Percentiles rank a stretch among this genome's conserved stretches.
phyloP scores from a whole-genome alignment of 1,284 basidiomycete species.

The Ceratobasidium sp. region DNA sequence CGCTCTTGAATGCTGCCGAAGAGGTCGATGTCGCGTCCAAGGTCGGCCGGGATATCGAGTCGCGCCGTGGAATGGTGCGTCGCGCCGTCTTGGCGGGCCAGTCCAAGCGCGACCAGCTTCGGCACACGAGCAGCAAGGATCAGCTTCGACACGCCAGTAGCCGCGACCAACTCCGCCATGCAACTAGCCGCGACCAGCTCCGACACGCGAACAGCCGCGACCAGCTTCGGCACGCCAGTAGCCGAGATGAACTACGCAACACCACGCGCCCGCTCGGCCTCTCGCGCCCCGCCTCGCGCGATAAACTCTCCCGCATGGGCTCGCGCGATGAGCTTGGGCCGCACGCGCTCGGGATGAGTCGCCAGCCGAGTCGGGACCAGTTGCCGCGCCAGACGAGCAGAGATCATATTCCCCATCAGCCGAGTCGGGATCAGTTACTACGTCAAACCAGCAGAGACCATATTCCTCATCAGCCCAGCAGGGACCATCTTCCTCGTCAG shows the following conservation, averaged over 20 bases:
- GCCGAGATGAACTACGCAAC: conserved; percentile 20
- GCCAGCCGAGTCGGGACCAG: neutral
- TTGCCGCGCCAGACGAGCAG: neutral
- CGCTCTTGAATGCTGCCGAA: conserved; percentile 63
- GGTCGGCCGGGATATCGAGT: conserved; percentile 76
- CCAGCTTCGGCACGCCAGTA: conserved; percentile 9
- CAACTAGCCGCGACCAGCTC: conserved; percentile 19
- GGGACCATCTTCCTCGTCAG: conserved; percentile 20
- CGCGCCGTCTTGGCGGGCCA: conserved; percentile 46
- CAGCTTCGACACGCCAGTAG: conserved; percentile 41
- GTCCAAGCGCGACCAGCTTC: neutral
- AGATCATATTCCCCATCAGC: neutral
- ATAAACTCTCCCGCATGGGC: conserved; percentile 27
- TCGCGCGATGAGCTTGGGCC: conserved; percentile 10
- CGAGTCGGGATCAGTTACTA: neutral
- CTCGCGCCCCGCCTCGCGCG: neutral
- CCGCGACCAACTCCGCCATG: conserved; percentile 20
- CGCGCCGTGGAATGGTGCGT: conserved; percentile 53
- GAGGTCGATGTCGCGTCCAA: conserved; percentile 77
- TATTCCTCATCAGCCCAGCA: no score
- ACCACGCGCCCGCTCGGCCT: neutral
- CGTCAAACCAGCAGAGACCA: no score
- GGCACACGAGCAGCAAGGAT: neutral
- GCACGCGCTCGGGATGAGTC: neutral
- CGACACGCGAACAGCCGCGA: conserved; percentile 9